Base-by-base conservation (phyloP, 2,329 filamentous ascomycete genomes). In the Penicillium occitanis region DNA sequence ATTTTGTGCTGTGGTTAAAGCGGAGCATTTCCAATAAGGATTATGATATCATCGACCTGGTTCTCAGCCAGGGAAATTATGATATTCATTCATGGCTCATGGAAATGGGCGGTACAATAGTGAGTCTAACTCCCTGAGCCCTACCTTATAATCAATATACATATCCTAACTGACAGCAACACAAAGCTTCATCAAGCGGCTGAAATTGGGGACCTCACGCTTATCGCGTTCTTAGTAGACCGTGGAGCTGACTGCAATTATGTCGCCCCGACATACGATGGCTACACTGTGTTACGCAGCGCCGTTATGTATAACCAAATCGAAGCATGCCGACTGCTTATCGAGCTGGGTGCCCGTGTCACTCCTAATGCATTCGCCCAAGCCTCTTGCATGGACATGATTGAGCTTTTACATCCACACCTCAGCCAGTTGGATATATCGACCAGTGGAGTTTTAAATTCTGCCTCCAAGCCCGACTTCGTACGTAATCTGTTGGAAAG, bases 381-480 rank as follows among this genome's bases (percentile, higher is more conserved):
- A 40, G 37, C 37, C 37, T 40, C 37, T 14, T 14, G 2, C 37
- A 40, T 40, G 37, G 37, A 35, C 0, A 35, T 35, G 42, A 2
- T 61, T 8, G 42, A 61, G 42, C 59, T 61, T 50, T 11, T 61
- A 61, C 42, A 2, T 35, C 28, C 44, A 37, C 44, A 50, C n/a
- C 42, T 61, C n/a, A 50, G 42, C 42, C 42, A 61, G 28, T 61
- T 6, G 28, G 25, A 50, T 37, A 61, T 50, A 61, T 61, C 59
- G 28, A 50, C 28, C 28, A 61, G 59, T 50, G 42, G 59, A 22
- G 5, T 50, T 37, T 50, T 61, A 8, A 11, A 7, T 50, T 1
- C 3, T 50, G 59, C 28, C 25, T 61, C 58, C 3, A 1, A 25
- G 22, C 25, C 2, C 25, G 44, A 8, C 42, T 61, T 61, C 42